phyloP scores from a whole-genome alignment of 2,329 filamentous ascomycete species.

The Fusarium falciforme region DNA sequence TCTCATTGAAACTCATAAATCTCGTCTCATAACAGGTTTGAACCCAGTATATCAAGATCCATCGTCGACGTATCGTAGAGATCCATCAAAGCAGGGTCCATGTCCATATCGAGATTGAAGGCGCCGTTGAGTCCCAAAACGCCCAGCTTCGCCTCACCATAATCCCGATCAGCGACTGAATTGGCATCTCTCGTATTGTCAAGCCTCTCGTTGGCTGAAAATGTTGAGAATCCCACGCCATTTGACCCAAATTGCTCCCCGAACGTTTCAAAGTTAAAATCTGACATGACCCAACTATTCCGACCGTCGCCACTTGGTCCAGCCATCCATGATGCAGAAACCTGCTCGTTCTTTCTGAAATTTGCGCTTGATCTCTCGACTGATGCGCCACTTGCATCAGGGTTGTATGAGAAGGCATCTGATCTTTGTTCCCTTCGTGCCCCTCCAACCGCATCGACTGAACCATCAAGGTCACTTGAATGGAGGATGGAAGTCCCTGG shows the following conservation, averaged over 20 bases:
- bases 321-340: background rate
- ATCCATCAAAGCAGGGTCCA: conserved; percentile 23
- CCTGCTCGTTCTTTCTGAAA: background rate
- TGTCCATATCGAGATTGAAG: conserved; percentile 23
- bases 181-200: background rate
- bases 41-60: background rate
- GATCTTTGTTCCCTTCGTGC: background rate
- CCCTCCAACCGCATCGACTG: background rate
- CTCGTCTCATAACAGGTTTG: background rate
- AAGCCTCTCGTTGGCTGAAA: background rate
- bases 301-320: background rate
- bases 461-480: background rate
- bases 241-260: conserved; percentile 12
- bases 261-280: conserved; percentile 29
- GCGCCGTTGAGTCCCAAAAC: conserved; percentile 9
- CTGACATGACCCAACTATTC: conserved; percentile 27
- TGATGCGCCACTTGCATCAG: background rate
- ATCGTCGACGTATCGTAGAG: conserved; percentile 5
- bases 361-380: background rate
- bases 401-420: background rate
- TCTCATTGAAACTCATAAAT: background rate
- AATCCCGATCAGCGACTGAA: background rate
- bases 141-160: conserved; percentile 11
- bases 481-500: background rate
- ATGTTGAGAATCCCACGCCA: background rate